Base-by-base conservation (phyloP, 2,329 filamentous ascomycete species). In the Microcyclospora tardicrescens region DNA sequence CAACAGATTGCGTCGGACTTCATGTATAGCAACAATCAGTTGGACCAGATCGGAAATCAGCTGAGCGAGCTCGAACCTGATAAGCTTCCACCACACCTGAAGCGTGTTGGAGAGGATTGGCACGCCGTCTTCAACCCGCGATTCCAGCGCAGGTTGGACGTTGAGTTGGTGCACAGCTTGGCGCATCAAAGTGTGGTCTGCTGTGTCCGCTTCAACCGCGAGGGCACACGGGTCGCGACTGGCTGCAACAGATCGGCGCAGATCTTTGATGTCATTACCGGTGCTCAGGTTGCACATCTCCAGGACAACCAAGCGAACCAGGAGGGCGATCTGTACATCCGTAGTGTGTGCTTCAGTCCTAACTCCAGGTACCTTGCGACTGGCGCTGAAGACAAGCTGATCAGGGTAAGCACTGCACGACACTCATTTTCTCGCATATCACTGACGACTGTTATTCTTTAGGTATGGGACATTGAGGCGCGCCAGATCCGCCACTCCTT, bases 181-280 rank as follows among this genome's bases (percentile, higher is more conserved):
- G 76, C 78, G 43, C 91, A 98, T 57, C 84, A 94, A 58, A 96
- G 89, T 53, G 91, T 98, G 3, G 91, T 98, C 1, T 98, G 91
- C 72, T 98, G 91, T 60, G 91, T 98, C 28, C 77, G 91, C 42
- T 98, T 98, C 69, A 96, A 89, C 59, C 77, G 83, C 39, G 91
- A 98, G 56, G 91, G 91, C 50, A 87, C 93, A 57, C 95, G 84
- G 52, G 83, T 98, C 39, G 91, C 91, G 6, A 98, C 91, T 5
- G 91, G 91, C 33, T 96, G 91, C 71, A 98, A 98, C 63, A 73
- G 87, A 47, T 94, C 86, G n/a, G 91, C 91, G n/a, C 89, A 96
- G 63, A 98, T 98, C 53, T 98, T 91, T 61, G 91, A 98, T 49
- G 89, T 96, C 32, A 72, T 77, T 53, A 82, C 77, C 12, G 91